Evolutionary conservation across 176 grass and related monocot species (phyloP), one percentile per base, ranked within the genome.

Genomic region (Raddia distichophylla): DNA sequence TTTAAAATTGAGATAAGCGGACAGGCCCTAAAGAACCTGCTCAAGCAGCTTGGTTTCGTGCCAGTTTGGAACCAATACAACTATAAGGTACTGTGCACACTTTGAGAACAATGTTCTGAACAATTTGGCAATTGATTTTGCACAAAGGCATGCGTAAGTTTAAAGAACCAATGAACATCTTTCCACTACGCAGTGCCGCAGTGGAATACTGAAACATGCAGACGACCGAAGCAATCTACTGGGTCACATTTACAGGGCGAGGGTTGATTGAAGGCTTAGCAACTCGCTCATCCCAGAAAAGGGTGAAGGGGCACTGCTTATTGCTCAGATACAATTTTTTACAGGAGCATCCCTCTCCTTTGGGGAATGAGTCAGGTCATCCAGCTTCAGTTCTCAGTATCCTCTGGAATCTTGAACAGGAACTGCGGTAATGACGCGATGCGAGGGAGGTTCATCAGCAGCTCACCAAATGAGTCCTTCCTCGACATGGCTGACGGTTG

Each of bases 401-500:
- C 92, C 75, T 94, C 90, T 5, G 88, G 88, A 75, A 91, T 91
- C 76, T 95, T 95, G 81, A 91, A 93, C 56, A 94, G 86, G 84
- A 98, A 93, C 84, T 94, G 84, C 2, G 92, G 95, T 59, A 95
- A 50, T 0, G 95, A 98, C 10, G 90, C 88, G 1, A 98, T 93
- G 27, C 92, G 92, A 6, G 95, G 95, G 32, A 98, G 86, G 82
- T 93, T 82, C 48, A 87, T 83, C 79, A 98, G 82, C 45, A 98
- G 76, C 65, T 98, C 95, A 49, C 90, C 92, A 34, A 95, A 91
- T 0, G 95, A 98, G 35, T 98, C 95, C 67, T 91, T 95, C 61
- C 90, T 91, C 15, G 92, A 87, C 59, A 98, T 91, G 66, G 80
- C 55, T 2, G 84, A 67, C 2, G 56, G 83, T 8, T 86, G 79